Conservation (phyloP, 108 stramenopile species). For the Aurantiochytrium sp. region DNA sequence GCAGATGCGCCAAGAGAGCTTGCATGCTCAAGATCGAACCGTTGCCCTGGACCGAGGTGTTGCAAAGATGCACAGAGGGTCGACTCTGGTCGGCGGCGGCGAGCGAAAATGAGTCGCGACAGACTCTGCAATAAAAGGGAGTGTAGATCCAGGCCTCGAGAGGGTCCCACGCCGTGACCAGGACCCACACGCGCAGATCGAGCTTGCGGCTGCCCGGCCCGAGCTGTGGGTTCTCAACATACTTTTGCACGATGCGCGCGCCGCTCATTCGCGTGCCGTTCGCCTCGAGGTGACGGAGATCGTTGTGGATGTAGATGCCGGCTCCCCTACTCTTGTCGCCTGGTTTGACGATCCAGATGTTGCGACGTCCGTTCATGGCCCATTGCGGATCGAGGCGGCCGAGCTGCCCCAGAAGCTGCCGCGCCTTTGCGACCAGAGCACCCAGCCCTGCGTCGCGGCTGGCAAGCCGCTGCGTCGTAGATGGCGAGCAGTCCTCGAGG, state of each 20-base stretch:
- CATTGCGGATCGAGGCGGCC: conserved; percentile 16
- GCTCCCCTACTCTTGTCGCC: background rate
- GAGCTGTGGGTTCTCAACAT: background rate
- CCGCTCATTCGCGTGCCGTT: background rate
- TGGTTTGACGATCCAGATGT: conserved; percentile 20
- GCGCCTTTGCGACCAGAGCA: background rate
- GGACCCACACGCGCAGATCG: conserved; percentile 22
- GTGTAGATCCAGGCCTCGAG: background rate
- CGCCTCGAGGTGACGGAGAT: background rate
- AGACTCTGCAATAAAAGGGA: conserved; percentile 2
- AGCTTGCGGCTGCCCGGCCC: background rate
- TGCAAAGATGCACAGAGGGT: background rate
- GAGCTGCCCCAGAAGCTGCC: background rate
- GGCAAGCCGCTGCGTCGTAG: background rate
- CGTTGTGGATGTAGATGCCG: background rate
- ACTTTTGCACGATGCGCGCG: conserved; percentile 18
- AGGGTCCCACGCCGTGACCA: background rate
- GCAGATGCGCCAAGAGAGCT: background rate
- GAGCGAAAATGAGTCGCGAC: background rate
- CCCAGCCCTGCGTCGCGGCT: background rate
- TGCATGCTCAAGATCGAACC: background rate
- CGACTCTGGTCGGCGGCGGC: too few species aligned
- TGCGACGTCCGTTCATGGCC: background rate
- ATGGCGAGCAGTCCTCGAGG: background rate
- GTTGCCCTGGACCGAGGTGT: background rate